Percentiles rank a stretch among this genome's conserved stretches.
These are phyloP conservation scores for Trichoderma sp. DNA, from an alignment of 2,329 filamentous ascomycete genomes.

Conservation along the genomic window DNA sequence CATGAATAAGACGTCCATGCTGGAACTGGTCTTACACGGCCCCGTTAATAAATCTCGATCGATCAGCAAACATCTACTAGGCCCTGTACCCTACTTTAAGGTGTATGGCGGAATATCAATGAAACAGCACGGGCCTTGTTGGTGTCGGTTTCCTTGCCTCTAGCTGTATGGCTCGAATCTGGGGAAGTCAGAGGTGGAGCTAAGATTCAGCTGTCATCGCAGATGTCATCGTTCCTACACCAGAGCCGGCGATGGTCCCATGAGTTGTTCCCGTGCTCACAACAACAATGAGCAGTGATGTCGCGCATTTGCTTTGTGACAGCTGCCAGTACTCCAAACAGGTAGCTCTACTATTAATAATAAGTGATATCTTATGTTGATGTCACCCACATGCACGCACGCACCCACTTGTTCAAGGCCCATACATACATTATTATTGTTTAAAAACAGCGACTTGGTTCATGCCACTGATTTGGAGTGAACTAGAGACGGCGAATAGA, in stretches of 20 bases:
- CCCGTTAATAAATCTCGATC: background rate
- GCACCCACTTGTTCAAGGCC: background rate
- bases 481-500: background rate
- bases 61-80: slow-evolving; percentile 10
- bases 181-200: background rate
- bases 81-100: background rate
- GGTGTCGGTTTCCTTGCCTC: background rate
- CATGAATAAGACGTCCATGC: background rate
- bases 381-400: background rate
- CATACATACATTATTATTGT: background rate
- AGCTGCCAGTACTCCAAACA: background rate
- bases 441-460: background rate
- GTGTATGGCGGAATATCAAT: background rate
- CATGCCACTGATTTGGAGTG: background rate
- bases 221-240: background rate
- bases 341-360: background rate
- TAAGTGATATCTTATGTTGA: background rate
- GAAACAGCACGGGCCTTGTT: background rate
- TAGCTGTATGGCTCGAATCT: background rate
- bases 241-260: background rate
- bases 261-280: slow-evolving; percentile 1
- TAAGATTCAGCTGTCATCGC: background rate
- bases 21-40: background rate
- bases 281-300: background rate
- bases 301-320: background rate